Evolutionary conservation across 1,284 basidiomycete genomes (phyloP).

Genomic region (Trichosporon sp.): DNA sequence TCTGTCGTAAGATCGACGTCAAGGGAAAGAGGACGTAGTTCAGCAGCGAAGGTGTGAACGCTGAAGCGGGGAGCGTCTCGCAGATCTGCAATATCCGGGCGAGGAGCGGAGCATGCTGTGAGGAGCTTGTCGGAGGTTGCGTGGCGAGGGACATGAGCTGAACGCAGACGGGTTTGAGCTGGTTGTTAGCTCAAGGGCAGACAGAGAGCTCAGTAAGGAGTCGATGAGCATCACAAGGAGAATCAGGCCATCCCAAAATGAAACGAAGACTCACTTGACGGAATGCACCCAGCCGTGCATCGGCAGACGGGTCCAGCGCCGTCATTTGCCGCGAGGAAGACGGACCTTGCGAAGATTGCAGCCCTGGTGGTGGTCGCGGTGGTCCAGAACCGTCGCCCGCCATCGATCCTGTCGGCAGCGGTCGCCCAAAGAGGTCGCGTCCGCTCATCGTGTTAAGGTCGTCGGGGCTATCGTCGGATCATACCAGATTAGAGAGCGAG

Average conservation of each 20-base stretch:
- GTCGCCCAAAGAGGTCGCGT: slow-evolving; percentile 19
- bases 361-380: neutral
- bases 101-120: slow-evolving; percentile 55
- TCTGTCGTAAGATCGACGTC: slow-evolving; percentile 70
- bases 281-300: slow-evolving; percentile 36
- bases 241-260: neutral
- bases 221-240: too few species aligned
- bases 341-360: neutral
- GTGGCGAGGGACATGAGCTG: slow-evolving; percentile 64
- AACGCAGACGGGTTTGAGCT: slow-evolving; percentile 74
- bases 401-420: slow-evolving; percentile 5
- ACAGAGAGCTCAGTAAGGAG: too few species aligned
- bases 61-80: slow-evolving; percentile 46
- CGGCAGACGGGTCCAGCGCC: neutral
- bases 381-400: neutral
- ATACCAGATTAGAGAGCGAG: neutral
- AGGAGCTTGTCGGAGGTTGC: slow-evolving; percentile 55
- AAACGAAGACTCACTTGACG: slow-evolving; percentile 22
- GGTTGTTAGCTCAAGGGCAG: neutral
- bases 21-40: slow-evolving; percentile 82
- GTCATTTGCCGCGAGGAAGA: neutral
- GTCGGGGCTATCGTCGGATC: neutral
- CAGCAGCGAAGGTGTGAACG: slow-evolving; percentile 60
- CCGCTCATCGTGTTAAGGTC: slow-evolving; percentile 7
- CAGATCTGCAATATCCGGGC: slow-evolving; percentile 55